Conservation (phyloP, 179 eudicot genomes). For the Vitellaria paradoxa region DNA sequence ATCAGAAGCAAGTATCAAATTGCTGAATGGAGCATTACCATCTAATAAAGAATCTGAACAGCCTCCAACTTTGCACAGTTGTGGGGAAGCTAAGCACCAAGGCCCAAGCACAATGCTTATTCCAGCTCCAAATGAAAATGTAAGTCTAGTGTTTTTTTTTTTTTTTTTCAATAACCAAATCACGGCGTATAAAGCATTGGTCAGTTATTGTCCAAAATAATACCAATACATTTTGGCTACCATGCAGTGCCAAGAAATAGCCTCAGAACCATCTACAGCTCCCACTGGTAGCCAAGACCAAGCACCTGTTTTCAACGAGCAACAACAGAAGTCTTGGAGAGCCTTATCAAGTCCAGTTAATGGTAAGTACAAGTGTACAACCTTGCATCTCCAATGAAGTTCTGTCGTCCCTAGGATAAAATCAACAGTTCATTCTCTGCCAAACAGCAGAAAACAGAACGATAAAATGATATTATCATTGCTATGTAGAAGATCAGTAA, state of each 20-base stretch:
- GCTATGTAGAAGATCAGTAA: background rate
- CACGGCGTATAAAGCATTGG: background rate
- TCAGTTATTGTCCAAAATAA: background rate
- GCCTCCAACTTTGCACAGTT: slow-evolving; percentile 12
- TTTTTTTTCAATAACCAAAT: background rate
- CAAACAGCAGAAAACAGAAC: background rate
- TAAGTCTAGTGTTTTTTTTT: slow-evolving; percentile 27
- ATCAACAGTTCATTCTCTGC: background rate
- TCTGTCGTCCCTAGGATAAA: background rate
- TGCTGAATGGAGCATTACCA: slow-evolving; percentile 20
- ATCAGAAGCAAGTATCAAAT: slow-evolving; percentile 20
- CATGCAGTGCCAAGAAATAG: slow-evolving; percentile 36
- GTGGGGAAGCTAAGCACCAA: slow-evolving; percentile 27
- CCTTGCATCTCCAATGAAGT: background rate
- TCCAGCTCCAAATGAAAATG: slow-evolving; percentile 29
- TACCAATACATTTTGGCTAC: slow-evolving; percentile 9
- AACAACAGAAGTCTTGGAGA: slow-evolving; percentile 26
- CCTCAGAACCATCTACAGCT: slow-evolving; percentile 5
- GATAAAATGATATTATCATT: background rate
- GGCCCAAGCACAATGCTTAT: slow-evolving; percentile 6
- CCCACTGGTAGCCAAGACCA: slow-evolving; percentile 22
- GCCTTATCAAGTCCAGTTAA: slow-evolving; percentile 24
- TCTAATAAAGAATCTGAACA: slow-evolving; percentile 21
- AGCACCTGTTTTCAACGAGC: slow-evolving; percentile 24
- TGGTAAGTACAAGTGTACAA: slow-evolving; percentile 18